A percentile compares a stretch with the other conserved stretches of the same genome.
Evolutionary conservation across 2,329 filamentous ascomycete species (phyloP).

Genomic region (Colletotrichum horii): DNA sequence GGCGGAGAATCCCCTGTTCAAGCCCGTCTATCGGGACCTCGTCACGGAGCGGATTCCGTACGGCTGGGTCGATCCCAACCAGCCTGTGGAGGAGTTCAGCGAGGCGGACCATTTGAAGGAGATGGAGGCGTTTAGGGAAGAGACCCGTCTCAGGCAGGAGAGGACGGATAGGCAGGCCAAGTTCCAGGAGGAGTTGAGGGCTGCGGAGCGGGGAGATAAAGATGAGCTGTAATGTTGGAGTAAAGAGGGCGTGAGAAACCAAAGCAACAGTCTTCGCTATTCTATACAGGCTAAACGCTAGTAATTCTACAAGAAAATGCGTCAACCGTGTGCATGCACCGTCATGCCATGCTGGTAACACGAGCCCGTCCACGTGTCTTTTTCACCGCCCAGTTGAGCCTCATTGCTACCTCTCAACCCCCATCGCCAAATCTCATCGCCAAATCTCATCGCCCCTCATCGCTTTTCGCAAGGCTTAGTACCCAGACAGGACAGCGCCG

Average conservation of each 20-base stretch:
- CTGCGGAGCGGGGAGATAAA: constrained; percentile 10
- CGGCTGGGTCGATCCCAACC: constrained; percentile 11
- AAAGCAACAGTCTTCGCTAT: background rate
- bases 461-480: constrained; percentile 11
- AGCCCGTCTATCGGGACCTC: constrained; percentile 17
- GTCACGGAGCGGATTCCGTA: constrained; percentile 13
- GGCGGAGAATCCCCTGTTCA: constrained; percentile 1
- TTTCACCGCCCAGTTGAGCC: background rate
- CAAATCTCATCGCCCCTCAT: background rate
- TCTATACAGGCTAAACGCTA: background rate
- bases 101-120: constrained; percentile 4
- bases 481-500: constrained; percentile 30
- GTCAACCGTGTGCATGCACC: background rate
- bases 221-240: background rate
- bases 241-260: background rate
- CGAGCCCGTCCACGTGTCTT: background rate
- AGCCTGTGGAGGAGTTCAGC: background rate
- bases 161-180: constrained; percentile 2
- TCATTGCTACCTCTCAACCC: background rate
- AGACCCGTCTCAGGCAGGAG: background rate
- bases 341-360: background rate
- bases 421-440: background rate
- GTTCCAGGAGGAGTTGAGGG: constrained; percentile 5
- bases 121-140: constrained; percentile 14
- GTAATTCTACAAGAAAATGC: background rate